These are phyloP conservation scores for Botrytis paeoniae DNA, from an alignment of 2,329 filamentous ascomycete species.

Conservation along the genomic window DNA sequence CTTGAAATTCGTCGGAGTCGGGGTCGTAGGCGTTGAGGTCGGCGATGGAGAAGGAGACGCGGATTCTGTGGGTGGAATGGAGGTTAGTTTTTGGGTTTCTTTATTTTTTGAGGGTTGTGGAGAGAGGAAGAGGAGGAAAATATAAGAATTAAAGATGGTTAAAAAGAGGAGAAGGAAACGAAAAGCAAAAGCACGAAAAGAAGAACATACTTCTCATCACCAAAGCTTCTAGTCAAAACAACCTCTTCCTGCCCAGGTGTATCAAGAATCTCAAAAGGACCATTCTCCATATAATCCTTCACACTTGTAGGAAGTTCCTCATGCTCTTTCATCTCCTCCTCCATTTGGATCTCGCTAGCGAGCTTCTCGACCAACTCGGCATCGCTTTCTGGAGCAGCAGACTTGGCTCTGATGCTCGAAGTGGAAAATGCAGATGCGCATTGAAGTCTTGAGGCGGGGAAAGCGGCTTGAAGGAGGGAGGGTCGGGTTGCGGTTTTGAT, in stretches of 20 bases:
- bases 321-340: slow-evolving; percentile 71
- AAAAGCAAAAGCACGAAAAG: background rate
- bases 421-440: slow-evolving; percentile 40
- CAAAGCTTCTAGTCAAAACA: slow-evolving; percentile 75
- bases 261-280: slow-evolving; percentile 80
- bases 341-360: slow-evolving; percentile 76
- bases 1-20: slow-evolving; percentile 53
- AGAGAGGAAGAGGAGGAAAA: slow-evolving; percentile 36
- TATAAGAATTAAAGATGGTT: too few species aligned
- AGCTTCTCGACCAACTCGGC: slow-evolving; percentile 84
- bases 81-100: background rate
- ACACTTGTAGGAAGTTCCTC: slow-evolving; percentile 73
- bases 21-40: slow-evolving; percentile 69
- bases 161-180: too few species aligned
- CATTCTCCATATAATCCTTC: slow-evolving; percentile 84
- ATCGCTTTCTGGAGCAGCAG: slow-evolving; percentile 52
- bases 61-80: slow-evolving; percentile 53
- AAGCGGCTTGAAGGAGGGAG: slow-evolving; percentile 34
- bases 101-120: slow-evolving; percentile 27
- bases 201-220: slow-evolving; percentile 74
- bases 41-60: slow-evolving; percentile 78
- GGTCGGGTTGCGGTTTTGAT: slow-evolving; percentile 42
- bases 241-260: slow-evolving; percentile 83
- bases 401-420: slow-evolving; percentile 42
- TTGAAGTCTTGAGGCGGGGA: slow-evolving; percentile 33